Evolutionary conservation across 305 asterid genomes (phyloP), one percentile per base, ranked within the genome.

Genomic region (Stenogyne calaminthoides): DNA sequence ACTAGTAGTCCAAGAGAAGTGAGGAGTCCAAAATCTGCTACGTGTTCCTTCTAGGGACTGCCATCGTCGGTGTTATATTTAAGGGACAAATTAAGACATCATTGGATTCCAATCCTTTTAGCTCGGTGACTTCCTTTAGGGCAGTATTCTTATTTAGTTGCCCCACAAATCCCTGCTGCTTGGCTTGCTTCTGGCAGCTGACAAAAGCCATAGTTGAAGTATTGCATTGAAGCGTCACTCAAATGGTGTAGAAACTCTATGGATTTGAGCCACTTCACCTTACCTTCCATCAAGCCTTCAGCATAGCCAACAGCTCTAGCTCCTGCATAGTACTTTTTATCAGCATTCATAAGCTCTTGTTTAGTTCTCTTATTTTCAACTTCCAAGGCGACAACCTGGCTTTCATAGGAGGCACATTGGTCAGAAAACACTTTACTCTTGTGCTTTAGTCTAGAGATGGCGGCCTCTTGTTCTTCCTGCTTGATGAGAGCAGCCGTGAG

Each of bases 251-350:
- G 37, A 7, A 20, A 20, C 11, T 25, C 37, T 9, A 56, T 22
- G 2, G 22, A 32, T 29, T 59, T 59, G n/a, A 59, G 42, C 65
- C 65, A 25, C 29, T 25, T 25, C 2, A 1, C 29, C 29, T 25
- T 25, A 1, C 29, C 29, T 25, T 25, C 29, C 29, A 25, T 25
- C 32, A 59, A 59, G 42, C 65, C 65, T 59, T 59, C 62, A 56
- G 66, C 25, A 15, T 60, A n/a, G 25, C 66, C 66, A 34, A 6
- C 47, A 34, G 25, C 25, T 60, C 47, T 60, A 32, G 66, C 66
- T 60, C 46, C 22, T 4, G 12, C 10, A 58, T 58, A 52, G 12
- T 18, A 60, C 46, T 34, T 27, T 3, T 32, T 15, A 32, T 32
- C 37, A 29, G 44, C 25, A 29, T 29, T 10, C 63, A 57, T 22